These are phyloP conservation scores for Phytophthora vignae DNA, from an alignment of 352 stramenopile genomes.

Conservation along the genomic window DNA sequence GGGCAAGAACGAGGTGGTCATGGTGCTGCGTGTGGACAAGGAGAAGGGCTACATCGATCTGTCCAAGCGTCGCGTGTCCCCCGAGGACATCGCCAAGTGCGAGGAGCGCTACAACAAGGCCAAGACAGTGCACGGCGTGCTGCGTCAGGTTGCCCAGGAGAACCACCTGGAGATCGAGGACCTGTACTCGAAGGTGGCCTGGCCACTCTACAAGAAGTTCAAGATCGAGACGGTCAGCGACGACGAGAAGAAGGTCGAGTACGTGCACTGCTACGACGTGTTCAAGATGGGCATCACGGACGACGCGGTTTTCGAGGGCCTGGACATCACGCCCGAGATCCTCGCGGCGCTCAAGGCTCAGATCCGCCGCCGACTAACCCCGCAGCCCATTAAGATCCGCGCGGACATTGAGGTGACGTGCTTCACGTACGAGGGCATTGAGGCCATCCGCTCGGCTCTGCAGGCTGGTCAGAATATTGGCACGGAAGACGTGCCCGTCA, in stretches of 20 bases:
- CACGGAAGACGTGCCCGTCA: constrained; percentile 93
- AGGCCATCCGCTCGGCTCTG: constrained; percentile 97
- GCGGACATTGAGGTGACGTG: constrained; percentile 99
- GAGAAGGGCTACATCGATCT: constrained; percentile 99
- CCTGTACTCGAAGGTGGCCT: constrained; percentile 94
- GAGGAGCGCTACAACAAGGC: constrained; percentile 99
- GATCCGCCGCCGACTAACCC: constrained; percentile 97
- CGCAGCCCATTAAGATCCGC: constrained; percentile 99
- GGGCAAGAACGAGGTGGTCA: constrained; percentile 99
- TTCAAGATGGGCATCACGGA: constrained; percentile 99
- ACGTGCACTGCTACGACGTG: constrained; percentile 99
- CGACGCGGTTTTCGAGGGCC: constrained; percentile 81
- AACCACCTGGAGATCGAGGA: constrained; percentile 79
- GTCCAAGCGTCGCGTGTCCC: constrained; percentile 98
- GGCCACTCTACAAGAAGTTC: constrained; percentile 99
- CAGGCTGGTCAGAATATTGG: constrained; percentile 88
- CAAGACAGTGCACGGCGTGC: constrained; percentile 98
- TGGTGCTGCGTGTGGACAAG: constrained; percentile 99
- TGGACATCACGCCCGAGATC: constrained; percentile 92
- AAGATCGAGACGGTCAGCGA: constrained; percentile 85
- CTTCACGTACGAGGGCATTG: constrained; percentile 99
- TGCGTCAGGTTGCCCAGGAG: constrained; percentile 89
- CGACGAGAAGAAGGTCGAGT: constrained; percentile 91
- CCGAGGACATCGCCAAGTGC: constrained; percentile 99
- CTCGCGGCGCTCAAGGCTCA: constrained; percentile 94